Base-by-base conservation (phyloP, 2,329 filamentous ascomycete genomes). In the Chaetothyriales sp. region DNA sequence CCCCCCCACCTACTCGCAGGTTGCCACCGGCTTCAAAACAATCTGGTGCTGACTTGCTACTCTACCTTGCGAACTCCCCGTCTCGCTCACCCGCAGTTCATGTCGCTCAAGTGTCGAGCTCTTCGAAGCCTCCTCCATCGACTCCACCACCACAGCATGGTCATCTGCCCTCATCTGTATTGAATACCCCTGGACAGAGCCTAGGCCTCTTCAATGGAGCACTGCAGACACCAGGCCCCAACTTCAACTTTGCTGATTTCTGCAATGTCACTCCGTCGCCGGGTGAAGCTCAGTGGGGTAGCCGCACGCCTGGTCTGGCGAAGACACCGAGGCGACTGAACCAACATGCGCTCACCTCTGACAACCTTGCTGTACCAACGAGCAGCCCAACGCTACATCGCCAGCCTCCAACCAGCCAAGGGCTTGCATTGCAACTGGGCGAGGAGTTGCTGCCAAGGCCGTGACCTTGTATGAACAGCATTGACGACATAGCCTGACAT, bases 251-350 rank as follows among this genome's bases (percentile, higher is more conserved):
- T 70, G 81, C 89, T 49, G 92, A 98, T 65, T 98, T 95, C 69
- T 84, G 97, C 65, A 95, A 97, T 69, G 90, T 97, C 66, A 95
- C 92, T 5, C 92, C 92, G 0, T 95, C 88, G 64, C 92, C 92
- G 18, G 92, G 88, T 22, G 92, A 95, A 70, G 87, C 82, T 60
- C 78, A 82, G 8, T 95, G 89, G 86, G 67, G 67, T 51, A 71
- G 70, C 29, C 73, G 77, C 29, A 82, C 80, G 33, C 80, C 80
- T 18, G 71, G 70, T 15, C 70, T 72, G 6, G 65, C 66, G 18
- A 87, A 85, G 66, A 94, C 89, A 0, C 89, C 88, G 9, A 73
- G 73, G 52, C 86, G 81, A 60, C 79, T 85, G 46, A 77, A 85
- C n/a, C 74, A 86, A 62, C 79, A 85, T 64, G 77, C 82, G 56